Base-by-base conservation (phyloP, 2,329 filamentous ascomycete species). In the Aspergillus quadrilineatus region DNA sequence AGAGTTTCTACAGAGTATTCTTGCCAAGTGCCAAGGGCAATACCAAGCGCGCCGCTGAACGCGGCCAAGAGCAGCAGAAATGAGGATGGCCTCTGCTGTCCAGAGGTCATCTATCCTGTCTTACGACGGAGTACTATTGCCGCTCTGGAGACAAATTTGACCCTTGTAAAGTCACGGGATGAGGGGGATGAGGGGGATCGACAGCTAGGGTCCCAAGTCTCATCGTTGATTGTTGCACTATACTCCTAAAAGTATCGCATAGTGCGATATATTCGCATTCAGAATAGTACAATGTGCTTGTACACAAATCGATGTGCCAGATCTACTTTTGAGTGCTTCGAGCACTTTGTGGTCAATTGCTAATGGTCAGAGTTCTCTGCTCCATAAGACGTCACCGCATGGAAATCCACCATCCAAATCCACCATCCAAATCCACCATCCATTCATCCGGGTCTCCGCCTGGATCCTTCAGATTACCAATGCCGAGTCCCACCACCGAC, bases 181-280 rank as follows among this genome's bases (percentile, higher is more conserved):
- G 49, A 51, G 37, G 49, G 34, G 34, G 39, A 43, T 43, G 49
- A 51, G 37, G 49, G 37, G 37, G 49, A 43, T 51, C 37, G 26
- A n/a, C 22, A 45, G 26, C 12, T 14, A 5, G 42, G 26, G 26
- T 45, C 26, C 9, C 6, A 4, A n/a, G 17, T 44, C 32, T 9
- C 9, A 36, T 49, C 32, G 32, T 5, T 34, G 32, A 34, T 12
- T 22, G 22, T 22, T 22, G 22, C 22, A 22, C 22, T 22, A 22
- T 34, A 34, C 32, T 12, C 32, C 32, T 7, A 7, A 12, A 8
- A 34, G 32, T 34, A 34, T 34, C 32, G 7, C 32, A 34, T 34
- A 34, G 22, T 22, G 22, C 22, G 22, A 22, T 22, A 22, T 22
- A 22, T 22, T 22, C 22, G 22, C 22, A 22, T 22, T 22, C 22